Base-by-base conservation (phyloP, 495 filamentous ascomycete species). In the Podospora pseudopauciseta region DNA sequence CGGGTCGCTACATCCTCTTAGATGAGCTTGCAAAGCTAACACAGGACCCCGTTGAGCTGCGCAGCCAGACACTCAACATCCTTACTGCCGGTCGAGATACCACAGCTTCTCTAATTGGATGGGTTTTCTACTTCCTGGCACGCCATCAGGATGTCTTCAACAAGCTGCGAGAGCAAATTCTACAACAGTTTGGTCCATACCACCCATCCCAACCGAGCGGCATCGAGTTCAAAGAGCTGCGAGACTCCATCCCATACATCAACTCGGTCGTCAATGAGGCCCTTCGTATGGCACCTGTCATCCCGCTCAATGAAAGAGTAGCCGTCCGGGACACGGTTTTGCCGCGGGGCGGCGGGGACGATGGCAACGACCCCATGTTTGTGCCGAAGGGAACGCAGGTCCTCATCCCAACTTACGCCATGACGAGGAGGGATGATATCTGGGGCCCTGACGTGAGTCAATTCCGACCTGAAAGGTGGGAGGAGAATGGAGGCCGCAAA, bases 1-100 rank as follows among this genome's bases (percentile, higher is more conserved):
- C 53, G 20, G 63, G 64, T 2, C 81, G 85, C 39, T 92, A 88
- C 68, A 82, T 90, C 67, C 87, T 92, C 59, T 80, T 91, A 0
- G 77, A 91, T 66, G 89, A 88, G 18, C 77, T 93, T 27, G 86
- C 83, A 5, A 84, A 83, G 28, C 79, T 83, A 20, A 90, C 85
- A 2, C 78, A 85, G 44, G 82, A 91, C 67, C 83, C 85, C 0
- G 80, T 83, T 27, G 80, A 86, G 28, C 78, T 92, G 23, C 79
- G 89, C 39, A 83, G 86, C 67, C 86, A 91, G 72, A 80, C 88
- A 67, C 79, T 92, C 60, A 88, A 90, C 64, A 82, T 91, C 58
- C 80, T 92, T 0, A 80, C 88, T 1, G 90, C 90, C 0, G 85
- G 85, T 1, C 83, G 87, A 2, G 84, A 87, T 65, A 82, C 84